Base-by-base conservation (phyloP, 1,284 basidiomycete species). In the Tylopilus sp. region DNA sequence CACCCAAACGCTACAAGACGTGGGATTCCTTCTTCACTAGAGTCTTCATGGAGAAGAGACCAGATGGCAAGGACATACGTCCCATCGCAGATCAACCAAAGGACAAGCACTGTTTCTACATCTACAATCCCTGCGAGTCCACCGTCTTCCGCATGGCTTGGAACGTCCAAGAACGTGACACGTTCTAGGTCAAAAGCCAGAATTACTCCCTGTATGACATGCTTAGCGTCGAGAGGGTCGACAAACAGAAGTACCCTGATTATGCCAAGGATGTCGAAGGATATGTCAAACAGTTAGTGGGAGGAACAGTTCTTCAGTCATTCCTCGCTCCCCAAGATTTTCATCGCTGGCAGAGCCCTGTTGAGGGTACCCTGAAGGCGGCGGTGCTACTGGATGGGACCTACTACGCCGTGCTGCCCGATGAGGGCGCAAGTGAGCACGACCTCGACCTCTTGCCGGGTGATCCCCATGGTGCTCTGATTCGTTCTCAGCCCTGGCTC, bases 61-160 rank as follows among this genome's bases (percentile, higher is more conserved):
- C 43, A 2, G 19, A 17, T 3, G 35, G 29, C 29, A 31, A 31
- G 5, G 5, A 5, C 14, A 13, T n/a, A 14, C 52, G 48, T 15
- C 52, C 48, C 28, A 4, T 52, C 20, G 29, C 29, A 31, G 10
- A 6, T 11, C 29, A 31, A 31, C 29, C 29, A 31, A 10, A 6
- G 10, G 29, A 31, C 9, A 6, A 31, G 29, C 29, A 11, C 14
- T 31, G 29, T 11, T 31, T 7, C 29, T 31, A 31, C 29, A n/a
- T 82, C 44, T 68, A 63, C 49, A 76, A 72, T 58, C 66, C 75
- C 2, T 82, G 80, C 70, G 80, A 81, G 61, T 76, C 74, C n/a
- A 72, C 67, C 33, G 57, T 74, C 11, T 76, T 78, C 61, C 71
- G 70, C 52, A 68, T 72, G 14, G 65, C 63, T 1, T 22, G 41